Evolutionary conservation across 805 yeast genomes (phyloP).

Genomic region (Yarrowia yakushimensis): DNA sequence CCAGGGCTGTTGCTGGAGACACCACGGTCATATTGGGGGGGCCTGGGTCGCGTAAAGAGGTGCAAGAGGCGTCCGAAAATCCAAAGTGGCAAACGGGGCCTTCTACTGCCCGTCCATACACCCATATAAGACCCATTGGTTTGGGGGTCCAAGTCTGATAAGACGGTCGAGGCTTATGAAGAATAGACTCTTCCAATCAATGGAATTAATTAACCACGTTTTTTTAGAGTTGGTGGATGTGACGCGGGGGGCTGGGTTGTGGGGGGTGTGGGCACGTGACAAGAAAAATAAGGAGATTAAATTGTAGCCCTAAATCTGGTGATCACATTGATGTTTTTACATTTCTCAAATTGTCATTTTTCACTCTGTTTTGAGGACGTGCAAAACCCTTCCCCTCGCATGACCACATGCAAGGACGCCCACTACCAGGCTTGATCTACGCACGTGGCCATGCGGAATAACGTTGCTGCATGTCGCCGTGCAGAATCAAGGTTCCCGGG

Average conservation of each 20-base stretch:
- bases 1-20: not conserved
- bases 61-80: not conserved
- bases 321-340: not conserved
- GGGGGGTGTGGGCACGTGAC: no score
- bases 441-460: slow-evolving; percentile 16
- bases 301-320: not conserved
- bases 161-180: not conserved
- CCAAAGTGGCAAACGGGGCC: not conserved
- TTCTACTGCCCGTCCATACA: not conserved
- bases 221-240: not conserved
- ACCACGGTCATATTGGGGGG: not conserved
- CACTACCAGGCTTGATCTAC: slow-evolving; percentile 23
- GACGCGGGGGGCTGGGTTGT: not conserved
- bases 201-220: slow-evolving; percentile 1
- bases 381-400: not conserved
- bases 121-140: not conserved
- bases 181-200: slow-evolving; percentile 1
- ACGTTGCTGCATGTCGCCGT: slow-evolving; percentile 13
- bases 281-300: no score
- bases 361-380: no score
- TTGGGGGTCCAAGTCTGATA: not conserved
- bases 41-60: no score
- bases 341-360: no score
- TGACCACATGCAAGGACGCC: slow-evolving; percentile 21
- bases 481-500: not conserved